phyloP scores from a whole-genome alignment of 2,329 filamentous ascomycete genomes.

The Rutstroemia sp. region DNA sequence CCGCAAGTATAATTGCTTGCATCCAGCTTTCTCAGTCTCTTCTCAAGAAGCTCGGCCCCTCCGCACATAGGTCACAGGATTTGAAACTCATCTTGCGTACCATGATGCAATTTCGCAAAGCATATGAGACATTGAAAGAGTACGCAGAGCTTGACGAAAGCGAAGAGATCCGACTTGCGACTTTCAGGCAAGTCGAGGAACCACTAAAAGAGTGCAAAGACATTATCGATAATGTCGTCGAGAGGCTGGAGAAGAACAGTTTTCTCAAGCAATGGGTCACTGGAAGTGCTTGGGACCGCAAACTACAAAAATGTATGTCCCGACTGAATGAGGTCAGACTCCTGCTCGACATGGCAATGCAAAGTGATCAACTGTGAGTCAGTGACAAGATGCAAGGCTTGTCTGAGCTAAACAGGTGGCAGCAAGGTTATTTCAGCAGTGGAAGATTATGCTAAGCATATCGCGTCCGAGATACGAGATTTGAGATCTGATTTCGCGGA shows the following conservation, averaged over 20 bases:
- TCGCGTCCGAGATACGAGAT: neutral
- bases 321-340: neutral
- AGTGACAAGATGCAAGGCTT: neutral
- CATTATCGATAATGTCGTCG: neutral
- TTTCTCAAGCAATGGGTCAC: neutral
- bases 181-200: neutral
- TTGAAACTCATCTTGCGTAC: neutral
- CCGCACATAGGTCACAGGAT: neutral
- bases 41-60: neutral
- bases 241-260: neutral
- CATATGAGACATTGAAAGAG: neutral
- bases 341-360: neutral
- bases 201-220: neutral
- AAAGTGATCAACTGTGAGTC: neutral
- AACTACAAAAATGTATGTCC: neutral
- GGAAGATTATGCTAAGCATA: neutral
- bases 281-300: neutral
- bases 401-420: neutral
- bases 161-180: neutral
- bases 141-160: neutral
- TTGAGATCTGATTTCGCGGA: neutral
- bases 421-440: neutral
- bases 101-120: neutral
- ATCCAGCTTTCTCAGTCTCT: neutral
- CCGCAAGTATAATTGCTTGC: neutral